Evolutionary conservation across 192 early-diverging fungal species (phyloP).

Genomic region (Coemansia reversa): DNA sequence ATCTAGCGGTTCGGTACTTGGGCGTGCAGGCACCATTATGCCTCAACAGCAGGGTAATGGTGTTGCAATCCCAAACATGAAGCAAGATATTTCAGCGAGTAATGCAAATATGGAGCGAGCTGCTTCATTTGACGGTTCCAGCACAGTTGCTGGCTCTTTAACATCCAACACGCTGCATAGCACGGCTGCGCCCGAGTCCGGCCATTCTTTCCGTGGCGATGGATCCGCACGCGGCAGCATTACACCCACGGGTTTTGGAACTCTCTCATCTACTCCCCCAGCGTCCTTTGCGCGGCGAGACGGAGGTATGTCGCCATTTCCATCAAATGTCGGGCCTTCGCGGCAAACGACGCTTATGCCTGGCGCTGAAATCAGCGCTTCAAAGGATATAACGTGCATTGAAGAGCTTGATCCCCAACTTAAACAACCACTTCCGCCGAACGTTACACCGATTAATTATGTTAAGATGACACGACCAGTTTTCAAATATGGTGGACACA

Average conservation of each 20-base stretch:
- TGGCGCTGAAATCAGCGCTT: neutral
- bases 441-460: conserved; percentile 51
- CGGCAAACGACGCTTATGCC: conserved; percentile 13
- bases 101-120: conserved; percentile 18
- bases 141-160: conserved; percentile 7
- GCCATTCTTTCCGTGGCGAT: conserved; percentile 16
- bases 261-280: conserved; percentile 37
- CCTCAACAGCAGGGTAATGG: conserved; percentile 10
- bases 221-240: conserved; percentile 5
- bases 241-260: conserved; percentile 31
- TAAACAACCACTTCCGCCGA: conserved; percentile 28
- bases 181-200: conserved; percentile 3
- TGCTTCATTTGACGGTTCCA: conserved; percentile 31
- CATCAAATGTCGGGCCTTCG: conserved; percentile 41
- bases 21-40: conserved; percentile 6
- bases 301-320: conserved; percentile 50
- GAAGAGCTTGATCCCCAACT: conserved; percentile 38
- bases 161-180: conserved; percentile 16
- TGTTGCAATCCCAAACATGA: conserved; percentile 14
- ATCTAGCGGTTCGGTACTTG: neutral
- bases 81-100: conserved; percentile 13
- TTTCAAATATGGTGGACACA: conserved; percentile 47
- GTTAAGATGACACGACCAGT: conserved; percentile 51
- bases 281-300: conserved; percentile 34
- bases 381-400: conserved; percentile 16